Conservation (phyloP, 208 protist species). For the Leishmania aethiopica region DNA sequence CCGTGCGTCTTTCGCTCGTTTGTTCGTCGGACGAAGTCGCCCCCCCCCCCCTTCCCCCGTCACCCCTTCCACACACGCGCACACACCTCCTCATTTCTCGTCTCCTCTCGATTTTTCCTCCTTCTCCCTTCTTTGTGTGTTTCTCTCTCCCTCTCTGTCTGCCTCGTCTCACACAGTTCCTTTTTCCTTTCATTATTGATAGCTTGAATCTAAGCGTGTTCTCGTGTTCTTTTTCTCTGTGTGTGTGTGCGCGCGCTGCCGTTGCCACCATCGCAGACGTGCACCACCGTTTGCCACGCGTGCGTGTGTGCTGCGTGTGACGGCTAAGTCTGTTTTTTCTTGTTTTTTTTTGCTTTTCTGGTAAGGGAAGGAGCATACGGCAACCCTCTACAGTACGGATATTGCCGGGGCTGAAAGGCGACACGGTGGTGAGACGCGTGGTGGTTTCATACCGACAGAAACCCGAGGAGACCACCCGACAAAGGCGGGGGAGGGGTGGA, state of each 20-base stretch:
- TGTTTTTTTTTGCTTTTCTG: not conserved
- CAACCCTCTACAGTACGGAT: not conserved
- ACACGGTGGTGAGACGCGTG: not conserved
- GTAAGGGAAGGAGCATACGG: not conserved
- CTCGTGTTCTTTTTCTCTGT: not conserved
- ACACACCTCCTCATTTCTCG: not conserved
- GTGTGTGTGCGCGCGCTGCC: not conserved
- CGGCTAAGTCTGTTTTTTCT: not conserved
- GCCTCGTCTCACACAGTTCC: not conserved
- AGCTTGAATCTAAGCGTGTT: too few relatives aligned
- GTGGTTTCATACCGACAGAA: not conserved
- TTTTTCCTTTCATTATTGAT: not conserved
- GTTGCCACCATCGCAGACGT: not conserved
- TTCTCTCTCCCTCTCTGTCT: not conserved
- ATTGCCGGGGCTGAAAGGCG: not conserved
- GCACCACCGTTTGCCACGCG: not conserved
- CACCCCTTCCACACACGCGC: not conserved
- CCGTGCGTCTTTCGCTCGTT: not conserved
- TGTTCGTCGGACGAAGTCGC: not conserved
- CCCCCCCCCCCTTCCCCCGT: not conserved
- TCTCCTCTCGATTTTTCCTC: not conserved
- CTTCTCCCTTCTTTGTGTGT: not conserved
- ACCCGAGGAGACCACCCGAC: not conserved
- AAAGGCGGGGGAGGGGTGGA: not conserved
- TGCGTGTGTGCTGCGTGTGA: not conserved